Evolutionary conservation across 768 basidiomycete genomes (phyloP).

Genomic region (Lenzites betulinus): DNA sequence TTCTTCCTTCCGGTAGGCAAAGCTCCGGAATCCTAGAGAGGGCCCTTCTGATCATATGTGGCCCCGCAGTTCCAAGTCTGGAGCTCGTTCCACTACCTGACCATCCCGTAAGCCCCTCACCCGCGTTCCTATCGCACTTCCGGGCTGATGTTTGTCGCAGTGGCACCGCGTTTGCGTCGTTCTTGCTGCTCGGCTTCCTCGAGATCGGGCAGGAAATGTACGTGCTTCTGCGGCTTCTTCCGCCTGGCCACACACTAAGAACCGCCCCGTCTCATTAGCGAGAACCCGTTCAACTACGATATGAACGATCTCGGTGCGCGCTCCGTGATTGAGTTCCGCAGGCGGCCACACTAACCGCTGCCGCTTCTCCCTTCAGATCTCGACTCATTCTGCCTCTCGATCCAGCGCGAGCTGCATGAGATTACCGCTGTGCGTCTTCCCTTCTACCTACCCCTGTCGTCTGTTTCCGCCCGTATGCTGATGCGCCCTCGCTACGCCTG

Average conservation of each 20-base stretch:
- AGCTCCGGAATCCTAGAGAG: neutral
- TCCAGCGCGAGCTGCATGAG: slow-evolving; percentile 70
- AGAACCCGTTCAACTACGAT: slow-evolving; percentile 71
- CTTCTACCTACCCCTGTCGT: neutral
- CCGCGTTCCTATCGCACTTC: neutral
- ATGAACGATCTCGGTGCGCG: slow-evolving; percentile 61
- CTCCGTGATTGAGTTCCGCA: neutral
- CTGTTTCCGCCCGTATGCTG: neutral
- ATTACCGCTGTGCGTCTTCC: slow-evolving; percentile 60
- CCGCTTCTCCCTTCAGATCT: slow-evolving; percentile 43
- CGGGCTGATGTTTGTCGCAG: slow-evolving; percentile 20
- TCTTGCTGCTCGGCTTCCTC: slow-evolving; percentile 65
- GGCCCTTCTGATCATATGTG: neutral
- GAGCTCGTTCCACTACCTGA: slow-evolving; percentile 44
- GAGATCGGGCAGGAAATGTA: slow-evolving; percentile 70
- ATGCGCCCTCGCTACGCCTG: slow-evolving; percentile 5
- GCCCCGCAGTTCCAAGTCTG: slow-evolving; percentile 52
- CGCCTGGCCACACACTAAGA: neutral
- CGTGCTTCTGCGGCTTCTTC: slow-evolving; percentile 6
- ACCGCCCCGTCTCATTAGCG: slow-evolving; percentile 36
- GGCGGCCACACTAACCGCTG: neutral
- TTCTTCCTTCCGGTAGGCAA: slow-evolving; percentile 29
- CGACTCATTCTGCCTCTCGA: slow-evolving; percentile 65
- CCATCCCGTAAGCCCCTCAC: slow-evolving; percentile 46
- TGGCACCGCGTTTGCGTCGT: slow-evolving; percentile 62